Evolutionary conservation across 345 rosid genomes (phyloP).

Genomic region (Corchorus capsularis): DNA sequence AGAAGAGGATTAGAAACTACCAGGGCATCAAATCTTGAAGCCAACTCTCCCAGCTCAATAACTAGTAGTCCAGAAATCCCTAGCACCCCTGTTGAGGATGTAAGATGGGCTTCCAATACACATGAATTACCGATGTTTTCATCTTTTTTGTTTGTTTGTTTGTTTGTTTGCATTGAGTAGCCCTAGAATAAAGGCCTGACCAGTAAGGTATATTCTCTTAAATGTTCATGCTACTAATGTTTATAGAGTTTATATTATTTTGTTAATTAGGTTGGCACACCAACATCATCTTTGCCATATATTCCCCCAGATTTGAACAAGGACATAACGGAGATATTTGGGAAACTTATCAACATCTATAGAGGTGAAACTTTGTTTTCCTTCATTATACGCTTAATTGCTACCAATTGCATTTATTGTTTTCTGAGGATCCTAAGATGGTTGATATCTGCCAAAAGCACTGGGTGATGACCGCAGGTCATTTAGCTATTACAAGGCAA

Average conservation of each 20-base stretch:
- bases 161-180: slow-evolving; percentile 2
- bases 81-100: slow-evolving; percentile 47
- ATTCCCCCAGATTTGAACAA: slow-evolving; percentile 88
- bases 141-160: background rate
- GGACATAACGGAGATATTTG: slow-evolving; percentile 80
- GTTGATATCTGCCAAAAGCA: slow-evolving; percentile 48
- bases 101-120: slow-evolving; percentile 32
- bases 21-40: slow-evolving; percentile 37
- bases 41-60: slow-evolving; percentile 38
- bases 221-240: slow-evolving; percentile 6
- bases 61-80: slow-evolving; percentile 35
- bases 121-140: background rate
- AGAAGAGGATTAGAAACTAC: slow-evolving; percentile 20
- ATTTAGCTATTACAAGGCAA: slow-evolving; percentile 93
- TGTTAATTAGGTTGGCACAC: slow-evolving; percentile 15
- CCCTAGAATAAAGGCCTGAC: background rate
- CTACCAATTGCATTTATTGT: background rate
- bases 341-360: slow-evolving; percentile 84
- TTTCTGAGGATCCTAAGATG: slow-evolving; percentile 18
- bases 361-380: slow-evolving; percentile 52
- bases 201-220: background rate
- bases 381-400: background rate
- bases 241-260: background rate
- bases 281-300: slow-evolving; percentile 51
- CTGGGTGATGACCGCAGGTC: slow-evolving; percentile 95